phyloP scores from a whole-genome alignment of 129 eudicot genomes.

The Heracleum sosnowskyi region DNA sequence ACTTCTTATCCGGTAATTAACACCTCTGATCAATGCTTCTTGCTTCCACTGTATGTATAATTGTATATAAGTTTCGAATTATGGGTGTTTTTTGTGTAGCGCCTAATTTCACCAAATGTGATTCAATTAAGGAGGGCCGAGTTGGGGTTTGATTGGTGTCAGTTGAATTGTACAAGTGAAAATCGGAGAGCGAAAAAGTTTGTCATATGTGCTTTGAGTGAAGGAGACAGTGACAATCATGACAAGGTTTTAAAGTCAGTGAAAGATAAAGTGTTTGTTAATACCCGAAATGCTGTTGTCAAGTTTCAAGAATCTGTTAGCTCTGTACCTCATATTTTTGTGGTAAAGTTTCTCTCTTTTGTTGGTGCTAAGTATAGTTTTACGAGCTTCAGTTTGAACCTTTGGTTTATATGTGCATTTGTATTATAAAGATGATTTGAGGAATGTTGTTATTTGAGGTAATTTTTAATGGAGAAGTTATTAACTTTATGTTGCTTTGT shows the following conservation, averaged over 20 bases:
- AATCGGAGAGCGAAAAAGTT: constrained; percentile 18
- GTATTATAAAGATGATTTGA: background rate
- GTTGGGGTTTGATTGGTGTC: constrained; percentile 21
- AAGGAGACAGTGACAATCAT: constrained; percentile 19
- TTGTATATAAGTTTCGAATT: background rate
- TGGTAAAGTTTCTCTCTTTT: constrained; percentile 27
- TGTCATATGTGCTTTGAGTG: constrained; percentile 25
- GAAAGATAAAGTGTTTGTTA: constrained; percentile 17
- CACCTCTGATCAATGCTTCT: background rate
- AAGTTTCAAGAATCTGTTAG: constrained; percentile 38
- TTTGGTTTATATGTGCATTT: too few relatives aligned
- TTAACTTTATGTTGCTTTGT: background rate
- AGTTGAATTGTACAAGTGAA: constrained; percentile 9
- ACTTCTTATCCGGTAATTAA: constrained; percentile 25
- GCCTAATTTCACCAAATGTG: constrained; percentile 24
- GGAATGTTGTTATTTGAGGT: background rate
- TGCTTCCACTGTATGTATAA: background rate
- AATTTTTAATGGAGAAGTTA: background rate
- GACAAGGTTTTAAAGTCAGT: constrained; percentile 19
- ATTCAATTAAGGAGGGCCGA: constrained; percentile 21
- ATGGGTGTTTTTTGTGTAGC: constrained; percentile 27
- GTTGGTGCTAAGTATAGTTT: background rate
- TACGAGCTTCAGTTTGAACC: background rate
- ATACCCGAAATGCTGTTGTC: constrained; percentile 14
- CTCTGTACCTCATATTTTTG: constrained; percentile 34